Evolutionary conservation across 1,284 basidiomycete genomes (phyloP), one percentile per base, ranked within the genome.

Genomic region (Leccinum holopus): DNA sequence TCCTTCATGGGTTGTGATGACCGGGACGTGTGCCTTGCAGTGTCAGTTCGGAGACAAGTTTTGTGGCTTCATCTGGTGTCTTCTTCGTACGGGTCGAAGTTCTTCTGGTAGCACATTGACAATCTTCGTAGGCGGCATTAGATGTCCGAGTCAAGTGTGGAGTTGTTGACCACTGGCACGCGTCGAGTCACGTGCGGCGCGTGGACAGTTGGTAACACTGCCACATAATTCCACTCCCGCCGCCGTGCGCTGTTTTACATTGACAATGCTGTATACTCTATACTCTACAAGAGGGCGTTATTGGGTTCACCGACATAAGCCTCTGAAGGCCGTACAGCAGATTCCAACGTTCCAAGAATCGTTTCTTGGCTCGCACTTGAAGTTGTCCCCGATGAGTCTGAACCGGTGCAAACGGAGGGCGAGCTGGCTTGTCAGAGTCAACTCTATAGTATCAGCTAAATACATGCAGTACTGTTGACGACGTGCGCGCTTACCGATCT

Each of bases 261-360:
- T 37, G 21, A 21, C 37, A 7, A 37, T 39, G 37, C n/a, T 41
- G n/a, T 41, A 41, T 44, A 44, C 41, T 37, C 12, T 11, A 33
- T 25, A 21, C 7, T 59, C 51, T 63, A 63, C 59, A 66, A 58
- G 33, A 63, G 58, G 11, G 39, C 21, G 7, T 54, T 69, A 28
- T 71, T 70, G 10, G n/a, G 4, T 41, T 41, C 66, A 30, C 69
- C 63, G 14, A 66, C 66, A 49, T 71, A 71, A 18, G 39, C 59
- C 44, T 66, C 68, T 32, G 69, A 61, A 30, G 28, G 41, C 56
- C 6, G 59, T 68, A 51, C 66, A 71, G 2, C 25, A n/a, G 8
- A 41, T 9, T 18, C 3, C 55, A 12, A 59, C 10, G 21, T 68
- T 61, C 63, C 68, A 71, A 58, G 63, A 56, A 28, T 71, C 16